Percentiles rank a stretch among this genome's conserved stretches.
These are phyloP conservation scores for Saturnispora hagleri DNA, from an alignment of 805 yeast species.

Conservation along the genomic window DNA sequence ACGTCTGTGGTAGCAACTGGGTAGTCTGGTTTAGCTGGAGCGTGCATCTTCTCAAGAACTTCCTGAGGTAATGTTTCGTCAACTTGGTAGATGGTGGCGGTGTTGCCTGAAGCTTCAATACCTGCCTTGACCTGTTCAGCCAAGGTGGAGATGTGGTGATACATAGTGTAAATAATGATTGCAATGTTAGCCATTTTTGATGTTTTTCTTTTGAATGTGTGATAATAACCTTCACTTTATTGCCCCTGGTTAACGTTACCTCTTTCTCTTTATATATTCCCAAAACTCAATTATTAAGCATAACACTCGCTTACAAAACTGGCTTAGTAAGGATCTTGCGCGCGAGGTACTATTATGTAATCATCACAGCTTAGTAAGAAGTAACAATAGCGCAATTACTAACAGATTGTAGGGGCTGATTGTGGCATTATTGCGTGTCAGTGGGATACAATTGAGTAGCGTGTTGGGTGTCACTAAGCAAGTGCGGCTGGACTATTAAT, in stretches of 20 bases:
- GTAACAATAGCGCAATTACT: background rate
- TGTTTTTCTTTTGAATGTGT: background rate
- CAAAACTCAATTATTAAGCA: background rate
- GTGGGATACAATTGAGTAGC: background rate
- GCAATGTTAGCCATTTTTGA: slow-evolving; percentile 7
- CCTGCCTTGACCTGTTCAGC: slow-evolving; percentile 66
- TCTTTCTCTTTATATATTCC: background rate
- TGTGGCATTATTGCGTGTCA: background rate
- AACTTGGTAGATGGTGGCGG: slow-evolving; percentile 64
- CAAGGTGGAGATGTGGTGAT: slow-evolving; percentile 63
- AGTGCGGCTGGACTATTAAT: background rate
- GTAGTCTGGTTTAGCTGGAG: slow-evolving; percentile 52
- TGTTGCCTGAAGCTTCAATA: slow-evolving; percentile 56
- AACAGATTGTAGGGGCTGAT: background rate
- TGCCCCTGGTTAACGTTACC: background rate
- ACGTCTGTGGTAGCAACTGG: slow-evolving; percentile 58
- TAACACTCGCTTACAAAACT: background rate
- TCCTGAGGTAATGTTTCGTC: slow-evolving; percentile 66
- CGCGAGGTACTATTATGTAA: background rate
- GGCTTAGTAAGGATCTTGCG: background rate
- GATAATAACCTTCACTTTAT: background rate
- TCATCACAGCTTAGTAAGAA: background rate
- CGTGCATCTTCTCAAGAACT: slow-evolving; percentile 46
- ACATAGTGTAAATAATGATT: slow-evolving; percentile 61
- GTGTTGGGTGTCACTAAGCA: background rate